Conservation (phyloP, 2,329 filamentous ascomycete species). For the Fusarium mexicanum region DNA sequence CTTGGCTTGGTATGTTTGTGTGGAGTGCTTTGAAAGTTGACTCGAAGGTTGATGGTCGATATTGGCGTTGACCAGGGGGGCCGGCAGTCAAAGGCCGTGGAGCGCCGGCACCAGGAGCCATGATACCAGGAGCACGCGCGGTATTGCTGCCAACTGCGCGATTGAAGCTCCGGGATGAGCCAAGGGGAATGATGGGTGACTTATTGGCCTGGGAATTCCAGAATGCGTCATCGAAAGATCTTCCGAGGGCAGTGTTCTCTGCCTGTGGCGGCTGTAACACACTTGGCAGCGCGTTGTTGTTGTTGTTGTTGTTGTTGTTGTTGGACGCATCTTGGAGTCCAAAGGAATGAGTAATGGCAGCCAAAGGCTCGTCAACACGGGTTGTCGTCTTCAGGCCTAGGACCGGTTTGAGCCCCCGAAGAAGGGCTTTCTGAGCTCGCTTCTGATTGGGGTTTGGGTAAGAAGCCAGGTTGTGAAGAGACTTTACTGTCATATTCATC, state of each 20-base stretch:
- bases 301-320: neutral
- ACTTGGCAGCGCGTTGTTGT: neutral
- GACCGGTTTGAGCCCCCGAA: conserved; percentile 44
- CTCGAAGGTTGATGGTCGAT: conserved; percentile 56
- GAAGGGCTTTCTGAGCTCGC: conserved; percentile 59
- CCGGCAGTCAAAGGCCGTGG: conserved; percentile 65
- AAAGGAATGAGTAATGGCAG: conserved; percentile 5
- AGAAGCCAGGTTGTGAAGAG: conserved; percentile 63
- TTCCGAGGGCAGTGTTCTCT: conserved; percentile 21
- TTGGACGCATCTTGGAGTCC: conserved; percentile 15
- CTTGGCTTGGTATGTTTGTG: conserved; percentile 38
- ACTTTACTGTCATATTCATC: conserved; percentile 56
- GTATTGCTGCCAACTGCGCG: conserved; percentile 19
- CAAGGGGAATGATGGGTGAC: conserved; percentile 3
- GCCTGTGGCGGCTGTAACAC: conserved; percentile 7
- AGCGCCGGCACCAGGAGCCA: conserved; percentile 50
- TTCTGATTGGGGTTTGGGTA: conserved; percentile 66
- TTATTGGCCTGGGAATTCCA: conserved; percentile 9
- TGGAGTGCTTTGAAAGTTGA: conserved; percentile 49
- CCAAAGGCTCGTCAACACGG: conserved; percentile 21
- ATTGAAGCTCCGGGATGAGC: conserved; percentile 20
- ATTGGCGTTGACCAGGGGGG: conserved; percentile 63
- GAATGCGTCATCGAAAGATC: conserved; percentile 13
- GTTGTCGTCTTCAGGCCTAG: conserved; percentile 19
- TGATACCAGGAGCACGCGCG: conserved; percentile 17